A percentile compares a stretch with the other conserved stretches of the same genome.
phyloP scores from a whole-genome alignment of 148 eudicot genomes.

The Talinum fruticosum region DNA sequence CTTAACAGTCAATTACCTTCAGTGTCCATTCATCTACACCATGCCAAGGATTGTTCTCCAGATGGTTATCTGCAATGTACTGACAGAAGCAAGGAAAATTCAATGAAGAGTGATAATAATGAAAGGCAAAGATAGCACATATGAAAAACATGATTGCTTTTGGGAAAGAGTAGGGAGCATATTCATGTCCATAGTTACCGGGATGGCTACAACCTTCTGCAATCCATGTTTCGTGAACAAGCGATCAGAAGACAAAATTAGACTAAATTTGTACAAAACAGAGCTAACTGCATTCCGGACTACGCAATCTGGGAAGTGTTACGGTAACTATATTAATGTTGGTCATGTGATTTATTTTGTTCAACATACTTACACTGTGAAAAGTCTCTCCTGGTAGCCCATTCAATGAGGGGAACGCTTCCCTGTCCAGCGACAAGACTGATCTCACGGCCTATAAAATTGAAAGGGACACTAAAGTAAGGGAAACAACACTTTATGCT shows the following conservation, averaged over 20 bases:
- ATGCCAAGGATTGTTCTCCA: conserved; percentile 84
- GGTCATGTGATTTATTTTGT: background rate
- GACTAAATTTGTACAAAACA: too few relatives aligned
- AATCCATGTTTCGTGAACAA: too few relatives aligned
- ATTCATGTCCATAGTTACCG: too few relatives aligned
- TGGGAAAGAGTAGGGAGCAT: background rate
- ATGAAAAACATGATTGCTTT: background rate
- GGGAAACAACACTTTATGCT: background rate
- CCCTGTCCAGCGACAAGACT: conserved; percentile 82
- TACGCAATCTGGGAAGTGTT: too few relatives aligned
- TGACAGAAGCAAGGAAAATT: conserved; percentile 26
- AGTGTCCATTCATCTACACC: conserved; percentile 69
- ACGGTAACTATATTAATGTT: too few relatives aligned
- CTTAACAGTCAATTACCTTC: conserved; percentile 51
- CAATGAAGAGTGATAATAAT: conserved; percentile 8
- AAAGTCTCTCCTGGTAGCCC: conserved; percentile 80
- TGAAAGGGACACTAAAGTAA: conserved; percentile 9
- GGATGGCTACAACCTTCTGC: too few relatives aligned
- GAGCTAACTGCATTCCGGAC: too few relatives aligned
- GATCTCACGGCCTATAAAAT: conserved; percentile 61
- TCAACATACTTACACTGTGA: conserved; percentile 71
- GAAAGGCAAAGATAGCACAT: background rate
- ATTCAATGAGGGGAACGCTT: conserved; percentile 71
- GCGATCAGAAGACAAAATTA: too few relatives aligned
- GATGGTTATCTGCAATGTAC: conserved; percentile 85